Percentiles rank a stretch among this genome's conserved stretches.
These are phyloP conservation scores for Fusarium scirpi DNA, from an alignment of 2,329 filamentous ascomycete species.

Conservation along the genomic window DNA sequence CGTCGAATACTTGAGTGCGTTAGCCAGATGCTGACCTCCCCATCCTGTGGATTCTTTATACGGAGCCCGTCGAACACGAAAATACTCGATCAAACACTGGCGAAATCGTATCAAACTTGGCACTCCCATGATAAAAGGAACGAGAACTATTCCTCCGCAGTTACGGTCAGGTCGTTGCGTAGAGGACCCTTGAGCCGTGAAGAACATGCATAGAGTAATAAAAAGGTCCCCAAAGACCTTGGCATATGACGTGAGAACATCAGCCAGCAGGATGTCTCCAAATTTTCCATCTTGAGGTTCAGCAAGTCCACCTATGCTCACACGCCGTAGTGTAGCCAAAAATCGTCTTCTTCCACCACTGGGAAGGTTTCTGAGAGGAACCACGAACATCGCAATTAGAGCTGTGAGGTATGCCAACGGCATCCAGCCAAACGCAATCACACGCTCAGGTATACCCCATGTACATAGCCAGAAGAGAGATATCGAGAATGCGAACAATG, in stretches of 20 bases:
- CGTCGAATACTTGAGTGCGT: slow-evolving; percentile 93
- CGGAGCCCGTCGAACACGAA: slow-evolving; percentile 73
- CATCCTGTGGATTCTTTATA: slow-evolving; percentile 71
- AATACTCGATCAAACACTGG: slow-evolving; percentile 91
- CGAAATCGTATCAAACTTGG: slow-evolving; percentile 88
- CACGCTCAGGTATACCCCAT: slow-evolving; percentile 73
- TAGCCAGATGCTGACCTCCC: slow-evolving; percentile 90
- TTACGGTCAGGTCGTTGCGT: slow-evolving; percentile 84
- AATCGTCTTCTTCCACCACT: slow-evolving; percentile 80
- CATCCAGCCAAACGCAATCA: slow-evolving; percentile 84
- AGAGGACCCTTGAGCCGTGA: slow-evolving; percentile 75
- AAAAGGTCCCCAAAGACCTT: slow-evolving; percentile 93
- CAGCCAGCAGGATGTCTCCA: slow-evolving; percentile 91
- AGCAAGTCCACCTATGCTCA: slow-evolving; percentile 87
- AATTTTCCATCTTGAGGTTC: slow-evolving; percentile 91
- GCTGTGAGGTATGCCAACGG: slow-evolving; percentile 85
- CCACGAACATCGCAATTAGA: slow-evolving; percentile 76
- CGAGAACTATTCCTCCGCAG: slow-evolving; percentile 82
- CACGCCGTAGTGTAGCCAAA: slow-evolving; percentile 78
- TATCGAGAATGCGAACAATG: slow-evolving; percentile 77
- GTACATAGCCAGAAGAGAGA: slow-evolving; percentile 87
- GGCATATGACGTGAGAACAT: slow-evolving; percentile 94
- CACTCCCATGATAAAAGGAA: slow-evolving; percentile 85
- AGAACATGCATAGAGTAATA: slow-evolving; percentile 91
- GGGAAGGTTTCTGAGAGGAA: slow-evolving; percentile 77